Base-by-base conservation (phyloP, 2,329 filamentous ascomycete genomes). In the Pseudodiploospora longispora region DNA sequence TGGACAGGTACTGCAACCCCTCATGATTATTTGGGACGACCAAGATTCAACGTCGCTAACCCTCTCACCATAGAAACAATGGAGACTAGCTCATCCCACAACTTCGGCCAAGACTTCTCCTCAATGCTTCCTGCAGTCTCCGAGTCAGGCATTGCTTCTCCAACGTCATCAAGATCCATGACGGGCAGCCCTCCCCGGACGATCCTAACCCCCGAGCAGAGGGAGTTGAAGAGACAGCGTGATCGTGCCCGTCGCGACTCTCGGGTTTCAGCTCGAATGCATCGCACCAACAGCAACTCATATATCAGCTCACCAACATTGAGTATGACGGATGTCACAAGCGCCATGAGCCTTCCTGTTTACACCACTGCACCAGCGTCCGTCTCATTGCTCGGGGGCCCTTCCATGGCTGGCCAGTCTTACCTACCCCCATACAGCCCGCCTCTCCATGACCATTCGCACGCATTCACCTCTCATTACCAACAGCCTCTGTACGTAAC, bases 151-250 rank as follows among this genome's bases (percentile, higher is more conserved):
- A 60, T 76, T 39, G 74, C 73, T 27, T 71, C 75, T 32, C 70
- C 71, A 27, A 68, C 63, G 45, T 63, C 63, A 33, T 69, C 74
- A 28, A 67, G 72, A 60, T 79, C 76, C 27, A 62, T 72, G 39
- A 78, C 77, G 34, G 72, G 72, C 27, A 83, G 78, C 61, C 78
- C 78, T 28, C 75, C 77, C 5, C 70, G 72, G 49, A 63, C 64
- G 38, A 66, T 64, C 33, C 67, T 81, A 55, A 78, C 76, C 5
- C 65, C 75, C 6, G 77, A 82, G 56, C 77, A 82, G 58, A 72
- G 78, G 50, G 78, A 80, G 55, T 58, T 82, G 36, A 82, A 78
- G 63, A 70, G 77, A 47, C 78, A 82, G 54, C 70, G 72, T 48
- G 78, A 82, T 51, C 75, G 74, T 52, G 74, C 69, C 37, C 72